phyloP scores from a whole-genome alignment of 176 grass and related monocot species.

The Eragrostis nindensis region DNA sequence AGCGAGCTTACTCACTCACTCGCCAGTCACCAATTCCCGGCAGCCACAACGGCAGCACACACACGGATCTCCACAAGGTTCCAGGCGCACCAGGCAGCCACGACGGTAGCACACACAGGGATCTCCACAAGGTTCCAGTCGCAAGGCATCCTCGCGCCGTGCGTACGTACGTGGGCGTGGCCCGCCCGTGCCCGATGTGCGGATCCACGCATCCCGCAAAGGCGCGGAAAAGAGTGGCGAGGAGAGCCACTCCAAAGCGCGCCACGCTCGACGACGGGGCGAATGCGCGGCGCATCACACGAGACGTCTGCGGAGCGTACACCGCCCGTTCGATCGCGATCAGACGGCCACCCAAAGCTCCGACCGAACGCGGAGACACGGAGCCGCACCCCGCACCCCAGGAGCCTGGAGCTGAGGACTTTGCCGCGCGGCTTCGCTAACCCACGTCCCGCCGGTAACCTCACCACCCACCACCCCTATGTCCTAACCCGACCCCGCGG shows the following conservation, averaged over 20 bases:
- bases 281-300: constrained; percentile 48
- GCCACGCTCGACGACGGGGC: constrained; percentile 36
- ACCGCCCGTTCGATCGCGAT: constrained; percentile 31
- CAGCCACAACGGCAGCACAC: neutral
- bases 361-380: constrained; percentile 94
- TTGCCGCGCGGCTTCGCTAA: constrained; percentile 20
- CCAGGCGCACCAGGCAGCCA: too few species aligned
- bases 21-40: neutral
- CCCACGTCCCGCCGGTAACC: constrained; percentile 31
- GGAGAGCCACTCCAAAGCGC: constrained; percentile 20
- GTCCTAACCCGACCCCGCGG: constrained; percentile 26
- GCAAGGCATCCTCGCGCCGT: neutral
- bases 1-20: neutral
- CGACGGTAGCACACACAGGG: too few species aligned
- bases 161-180: constrained; percentile 6
- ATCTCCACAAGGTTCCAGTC: constrained; percentile 23
- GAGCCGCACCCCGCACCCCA: constrained; percentile 86
- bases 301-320: constrained; percentile 29
- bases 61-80: too few species aligned
- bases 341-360: constrained; percentile 27
- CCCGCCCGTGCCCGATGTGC: constrained; percentile 51
- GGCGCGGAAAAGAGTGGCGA: constrained; percentile 32
- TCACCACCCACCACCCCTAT: constrained; percentile 24
- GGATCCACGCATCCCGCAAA: constrained; percentile 66
- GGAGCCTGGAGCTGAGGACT: constrained; percentile 48